Evolutionary conservation across 441 rosid genomes (phyloP), one percentile per base, ranked within the genome.

Genomic region (Mallotus japonicus): DNA sequence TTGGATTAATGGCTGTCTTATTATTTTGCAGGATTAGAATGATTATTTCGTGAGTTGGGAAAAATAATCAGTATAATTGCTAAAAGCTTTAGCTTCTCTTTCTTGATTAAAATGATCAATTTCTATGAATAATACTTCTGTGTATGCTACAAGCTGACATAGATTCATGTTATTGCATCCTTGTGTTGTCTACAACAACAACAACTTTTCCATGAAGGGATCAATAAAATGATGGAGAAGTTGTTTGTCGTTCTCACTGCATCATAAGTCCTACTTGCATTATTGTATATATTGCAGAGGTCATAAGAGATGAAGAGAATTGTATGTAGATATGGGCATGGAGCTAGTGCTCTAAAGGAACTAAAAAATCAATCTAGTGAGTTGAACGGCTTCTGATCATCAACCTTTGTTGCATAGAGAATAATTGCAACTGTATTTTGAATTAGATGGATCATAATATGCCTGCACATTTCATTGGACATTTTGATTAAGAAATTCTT

Each of bases 401-500:
- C 32, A 44, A 64, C 34, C 19, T 20, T n/a, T 28, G 5, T 51
- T 11, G 24, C 15, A 28, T 13, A 19, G n/a, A 2, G 9, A 57
- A 57, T 40, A 14, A 34, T 19, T 34, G 9, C 7, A 34, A 6
- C 17, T 54, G 47, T 62, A 37, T 8, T 54, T 68, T 54, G 20
- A 34, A 37, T 40, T 34, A 68, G 34, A 53, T 34, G 47, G 59
- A 40, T 22, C 24, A 10, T 16, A 17, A 51, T 22, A 67, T 67
- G 60, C 9, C 10, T 15, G n/a, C 60, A 53, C 3, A 8, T 13
- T 50, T 15, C 15, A 51, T 32, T 0, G 28, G 24, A 53, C 15
- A n/a, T 62, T 37, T 62, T 37, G 16, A 50, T 61, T 49, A 65
- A 22, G n/a, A 16, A 71, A 60, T 10, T 71, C 19, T 28, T 58